A percentile compares a stretch with the other conserved stretches of the same genome.
phyloP scores from a whole-genome alignment of 2,329 filamentous ascomycete genomes.

The Diplodia seriata region DNA sequence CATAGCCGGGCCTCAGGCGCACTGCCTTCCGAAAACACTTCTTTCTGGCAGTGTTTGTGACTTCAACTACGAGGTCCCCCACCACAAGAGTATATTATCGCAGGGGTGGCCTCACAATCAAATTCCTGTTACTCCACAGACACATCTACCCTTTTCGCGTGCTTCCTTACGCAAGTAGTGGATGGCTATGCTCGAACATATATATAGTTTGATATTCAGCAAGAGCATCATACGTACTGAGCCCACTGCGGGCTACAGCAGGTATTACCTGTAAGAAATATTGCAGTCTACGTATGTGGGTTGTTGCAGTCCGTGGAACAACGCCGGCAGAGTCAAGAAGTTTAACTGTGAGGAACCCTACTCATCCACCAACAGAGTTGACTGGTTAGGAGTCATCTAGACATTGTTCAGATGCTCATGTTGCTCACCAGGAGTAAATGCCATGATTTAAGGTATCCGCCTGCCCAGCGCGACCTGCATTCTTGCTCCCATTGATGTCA shows the following conservation, averaged over 20 bases:
- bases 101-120: too few species aligned
- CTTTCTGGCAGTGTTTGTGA: not conserved
- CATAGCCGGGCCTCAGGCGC: not conserved
- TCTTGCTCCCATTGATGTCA: conserved; percentile 33
- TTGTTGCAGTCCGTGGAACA: too few species aligned
- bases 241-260: too few species aligned
- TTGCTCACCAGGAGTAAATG: conserved; percentile 42
- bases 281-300: too few species aligned
- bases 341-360: conserved; percentile 50
- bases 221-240: too few species aligned
- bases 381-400: not conserved
- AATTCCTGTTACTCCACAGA: too few species aligned
- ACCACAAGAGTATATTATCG: too few species aligned
- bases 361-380: conserved; percentile 30
- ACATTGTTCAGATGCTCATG: conserved; percentile 42
- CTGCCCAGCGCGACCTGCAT: not conserved
- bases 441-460: conserved; percentile 26
- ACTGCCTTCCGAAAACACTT: conserved; percentile 15
- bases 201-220: too few species aligned
- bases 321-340: conserved; percentile 32
- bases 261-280: too few species aligned
- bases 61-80: not conserved
- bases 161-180: too few species aligned
- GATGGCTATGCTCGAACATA: too few species aligned
- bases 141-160: too few species aligned